A percentile compares a stretch with the other conserved stretches of the same genome.
Conservation (phyloP, 148 eudicot genomes). For the Fagopyrum tataricum region DNA sequence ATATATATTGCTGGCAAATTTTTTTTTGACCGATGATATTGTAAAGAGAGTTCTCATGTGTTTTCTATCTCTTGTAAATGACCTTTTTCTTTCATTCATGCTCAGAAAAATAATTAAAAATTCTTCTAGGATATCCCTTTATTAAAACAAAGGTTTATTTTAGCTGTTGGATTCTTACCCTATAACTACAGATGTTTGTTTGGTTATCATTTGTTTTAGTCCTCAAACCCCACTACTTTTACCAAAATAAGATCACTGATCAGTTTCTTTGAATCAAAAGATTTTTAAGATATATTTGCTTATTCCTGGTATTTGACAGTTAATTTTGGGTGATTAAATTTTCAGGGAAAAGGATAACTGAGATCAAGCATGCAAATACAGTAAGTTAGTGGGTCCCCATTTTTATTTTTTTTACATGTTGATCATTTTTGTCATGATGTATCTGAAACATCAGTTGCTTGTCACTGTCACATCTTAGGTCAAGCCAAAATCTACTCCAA, state of each 20-base stretch:
- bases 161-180: neutral
- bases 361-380: conserved; percentile 27
- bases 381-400: conserved; percentile 27
- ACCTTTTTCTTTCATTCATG: neutral
- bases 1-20: neutral
- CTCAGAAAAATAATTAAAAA: neutral
- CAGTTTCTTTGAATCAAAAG: neutral
- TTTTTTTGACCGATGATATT: neutral
- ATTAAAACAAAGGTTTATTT: neutral
- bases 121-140: neutral
- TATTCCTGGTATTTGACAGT: neutral
- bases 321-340: neutral
- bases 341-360: conserved; percentile 41
- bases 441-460: neutral
- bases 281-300: neutral
- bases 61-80: neutral
- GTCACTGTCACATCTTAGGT: neutral
- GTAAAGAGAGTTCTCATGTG: neutral
- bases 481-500: conserved; percentile 35
- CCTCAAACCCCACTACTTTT: neutral
- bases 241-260: neutral
- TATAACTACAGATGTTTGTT: neutral
- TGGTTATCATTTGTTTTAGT: neutral
- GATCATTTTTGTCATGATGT: neutral
- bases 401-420: neutral